phyloP scores from a whole-genome alignment of 2,329 filamentous ascomycete genomes.

The Myriosclerotinia scirpicola region DNA sequence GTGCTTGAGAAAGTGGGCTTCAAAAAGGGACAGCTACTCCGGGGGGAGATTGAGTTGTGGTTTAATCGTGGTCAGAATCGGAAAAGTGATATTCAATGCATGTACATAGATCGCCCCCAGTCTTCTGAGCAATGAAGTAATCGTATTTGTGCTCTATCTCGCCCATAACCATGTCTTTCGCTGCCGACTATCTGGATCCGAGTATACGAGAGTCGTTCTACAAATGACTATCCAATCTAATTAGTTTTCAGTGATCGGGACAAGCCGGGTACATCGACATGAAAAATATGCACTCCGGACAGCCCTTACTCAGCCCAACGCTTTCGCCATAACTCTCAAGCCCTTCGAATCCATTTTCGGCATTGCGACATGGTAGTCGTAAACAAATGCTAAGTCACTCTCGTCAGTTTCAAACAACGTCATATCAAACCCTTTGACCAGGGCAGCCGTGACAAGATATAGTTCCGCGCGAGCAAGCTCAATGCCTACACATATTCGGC shows the following conservation, averaged over 20 bases:
- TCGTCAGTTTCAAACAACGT: constrained; percentile 23
- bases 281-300: not conserved
- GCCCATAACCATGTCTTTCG: not conserved
- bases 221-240: too few relatives aligned
- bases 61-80: not conserved
- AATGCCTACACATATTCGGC: constrained; percentile 44
- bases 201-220: not conserved
- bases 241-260: too few relatives aligned
- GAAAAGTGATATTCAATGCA: constrained; percentile 12
- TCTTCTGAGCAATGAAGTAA: not conserved
- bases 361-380: constrained; percentile 20
- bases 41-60: constrained; percentile 18
- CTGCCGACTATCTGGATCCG: not conserved
- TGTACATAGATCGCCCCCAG: constrained; percentile 6
- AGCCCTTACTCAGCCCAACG: not conserved
- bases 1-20: constrained; percentile 32
- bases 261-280: too few relatives aligned
- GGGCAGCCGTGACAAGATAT: constrained; percentile 19
- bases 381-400: constrained; percentile 20
- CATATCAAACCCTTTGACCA: constrained; percentile 25
- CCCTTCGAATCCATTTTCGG: not conserved
- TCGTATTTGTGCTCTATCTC: not conserved
- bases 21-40: constrained; percentile 23
- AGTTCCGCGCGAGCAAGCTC: constrained; percentile 28
- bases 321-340: not conserved